Conservation (phyloP, 768 basidiomycete genomes). For the Pleurotus pulmonarius region DNA sequence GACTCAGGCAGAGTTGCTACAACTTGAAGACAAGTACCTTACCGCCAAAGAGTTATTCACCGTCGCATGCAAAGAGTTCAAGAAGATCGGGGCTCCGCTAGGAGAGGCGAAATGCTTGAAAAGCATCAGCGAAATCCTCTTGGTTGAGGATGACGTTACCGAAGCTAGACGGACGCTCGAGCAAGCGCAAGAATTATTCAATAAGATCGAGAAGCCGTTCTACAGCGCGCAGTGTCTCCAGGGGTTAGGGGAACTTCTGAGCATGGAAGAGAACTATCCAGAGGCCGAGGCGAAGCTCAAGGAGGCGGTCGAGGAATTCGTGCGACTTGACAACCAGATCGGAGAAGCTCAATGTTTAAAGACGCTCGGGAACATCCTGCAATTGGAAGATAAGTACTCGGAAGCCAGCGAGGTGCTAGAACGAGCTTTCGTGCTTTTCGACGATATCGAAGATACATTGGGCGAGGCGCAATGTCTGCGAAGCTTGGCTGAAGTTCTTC, state of each 20-base stretch:
- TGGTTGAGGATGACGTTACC: background rate
- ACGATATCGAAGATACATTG: constrained; percentile 2
- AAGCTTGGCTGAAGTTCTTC: constrained; percentile 2
- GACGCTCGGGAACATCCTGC: background rate
- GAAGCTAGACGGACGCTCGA: constrained; percentile 5
- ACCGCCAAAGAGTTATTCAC: constrained; percentile 4
- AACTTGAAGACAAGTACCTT: constrained; percentile 4
- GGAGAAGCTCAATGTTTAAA: constrained; percentile 6
- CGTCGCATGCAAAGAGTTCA: constrained; percentile 4
- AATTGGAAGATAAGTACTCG: constrained; percentile 2
- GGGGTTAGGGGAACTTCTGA: background rate
- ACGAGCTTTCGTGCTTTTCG: background rate
- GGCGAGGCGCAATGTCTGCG: constrained; percentile 5
- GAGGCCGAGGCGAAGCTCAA: constrained; percentile 4
- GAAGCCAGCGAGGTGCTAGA: constrained; percentile 1
- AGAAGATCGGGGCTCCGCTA: constrained; percentile 2
- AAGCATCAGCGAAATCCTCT: constrained; percentile 5
- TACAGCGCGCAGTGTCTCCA: constrained; percentile 3
- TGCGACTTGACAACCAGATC: background rate
- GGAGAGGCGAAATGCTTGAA: background rate
- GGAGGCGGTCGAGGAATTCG: constrained; percentile 1
- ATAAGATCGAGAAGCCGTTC: constrained; percentile 4
- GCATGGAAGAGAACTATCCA: background rate
- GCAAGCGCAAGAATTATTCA: constrained; percentile 1
- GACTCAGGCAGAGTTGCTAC: constrained; percentile 1